phyloP scores from a whole-genome alignment of 306 rosid species.

The Inga leiocalycina region DNA sequence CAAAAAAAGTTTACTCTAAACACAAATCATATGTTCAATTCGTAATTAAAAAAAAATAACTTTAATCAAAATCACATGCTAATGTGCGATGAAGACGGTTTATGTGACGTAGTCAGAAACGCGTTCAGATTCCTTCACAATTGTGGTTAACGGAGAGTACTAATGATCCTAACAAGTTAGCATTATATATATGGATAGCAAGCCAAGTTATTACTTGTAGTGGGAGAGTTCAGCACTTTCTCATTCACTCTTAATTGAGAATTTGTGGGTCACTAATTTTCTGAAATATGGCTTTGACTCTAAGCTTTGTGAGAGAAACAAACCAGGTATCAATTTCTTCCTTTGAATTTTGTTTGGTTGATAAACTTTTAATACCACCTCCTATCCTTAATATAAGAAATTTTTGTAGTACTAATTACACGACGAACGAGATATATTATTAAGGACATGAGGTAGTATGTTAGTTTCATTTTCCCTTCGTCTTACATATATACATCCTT shows the following conservation, averaged over 20 bases:
- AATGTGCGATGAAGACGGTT: background rate
- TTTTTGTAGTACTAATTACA: too few relatives aligned
- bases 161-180: background rate
- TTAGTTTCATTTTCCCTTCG: background rate
- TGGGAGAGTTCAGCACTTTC: background rate
- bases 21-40: background rate
- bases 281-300: background rate
- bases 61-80: background rate
- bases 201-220: background rate
- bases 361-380: too few relatives aligned
- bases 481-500: background rate
- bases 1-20: background rate
- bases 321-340: background rate
- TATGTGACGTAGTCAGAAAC: background rate
- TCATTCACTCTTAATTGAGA: background rate
- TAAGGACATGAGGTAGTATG: too few relatives aligned
- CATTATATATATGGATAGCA: background rate
- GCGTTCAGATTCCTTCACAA: background rate
- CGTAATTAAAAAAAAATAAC: background rate
- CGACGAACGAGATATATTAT: too few relatives aligned
- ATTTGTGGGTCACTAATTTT: background rate
- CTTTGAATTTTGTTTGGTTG: background rate
- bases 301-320: background rate
- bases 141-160: background rate
- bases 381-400: too few relatives aligned